Base-by-base conservation (phyloP, 2,329 filamentous ascomycete species). In the Penicillium crustosum region DNA sequence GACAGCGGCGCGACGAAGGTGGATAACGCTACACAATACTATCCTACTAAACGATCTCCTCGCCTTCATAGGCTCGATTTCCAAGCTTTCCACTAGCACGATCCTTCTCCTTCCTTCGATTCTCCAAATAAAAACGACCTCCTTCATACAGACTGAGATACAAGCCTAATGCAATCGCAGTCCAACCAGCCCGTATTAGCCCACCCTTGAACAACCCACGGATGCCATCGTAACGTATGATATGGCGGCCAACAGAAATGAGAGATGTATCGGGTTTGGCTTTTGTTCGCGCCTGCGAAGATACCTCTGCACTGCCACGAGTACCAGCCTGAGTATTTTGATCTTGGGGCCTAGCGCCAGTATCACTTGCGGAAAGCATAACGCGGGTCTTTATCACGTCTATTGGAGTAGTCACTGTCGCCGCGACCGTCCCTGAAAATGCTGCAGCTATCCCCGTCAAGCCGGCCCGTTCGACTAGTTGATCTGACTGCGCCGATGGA, bases 371-470 rank as follows among this genome's bases (percentile, higher is more conserved):
- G 31, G 83, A 81, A 27, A 96, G 79, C 92, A 96, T 96, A 75
- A 96, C 89, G 49, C 90, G 79, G 62, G 92, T 96, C 79, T 96
- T 96, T 25, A 96, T 84, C 10, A 96, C 91, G 73, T 96, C 93
- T 55, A 92, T 86, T 0, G 93, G 93, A 50, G 92, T 96, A 1
- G 92, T 96, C n/a, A 94, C 73, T 10, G 90, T 83, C 0, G 92
- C 89, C 0, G 91, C 88, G 9, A 93, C 73, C 6, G 86, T 85
- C 0, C 92, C 92, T 0, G 91, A 90, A 17, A 82, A 73, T 2
- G 88, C 90, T 0, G 91, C 92, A 69, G 89, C 90, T 4, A 83
- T 57, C 0, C 89, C 91, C 0, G 90, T 94, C 43, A 93, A 83
- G 2, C 83, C 57, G 0, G 86, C 90, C 25, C 87, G 87, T 75